These are phyloP conservation scores for Xylaria venustula DNA, from an alignment of 495 filamentous ascomycete species.

Conservation along the genomic window DNA sequence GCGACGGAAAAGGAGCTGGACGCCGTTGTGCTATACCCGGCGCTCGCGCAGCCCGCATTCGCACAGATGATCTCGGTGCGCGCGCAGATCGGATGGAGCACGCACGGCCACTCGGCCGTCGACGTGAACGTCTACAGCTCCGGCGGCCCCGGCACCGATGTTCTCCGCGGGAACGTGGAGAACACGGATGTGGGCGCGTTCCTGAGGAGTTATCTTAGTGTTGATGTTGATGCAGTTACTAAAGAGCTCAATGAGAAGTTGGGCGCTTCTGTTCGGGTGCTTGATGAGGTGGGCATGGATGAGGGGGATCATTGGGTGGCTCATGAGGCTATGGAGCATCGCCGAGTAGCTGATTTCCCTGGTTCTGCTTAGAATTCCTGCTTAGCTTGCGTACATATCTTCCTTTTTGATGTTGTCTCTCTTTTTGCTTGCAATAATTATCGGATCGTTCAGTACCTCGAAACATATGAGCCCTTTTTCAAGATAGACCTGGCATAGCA, in stretches of 20 bases:
- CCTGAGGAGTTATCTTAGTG: conserved; percentile 71
- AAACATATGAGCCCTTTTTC: too few relatives aligned
- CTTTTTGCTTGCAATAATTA: too few relatives aligned
- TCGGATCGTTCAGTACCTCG: too few relatives aligned
- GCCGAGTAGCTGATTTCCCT: not conserved
- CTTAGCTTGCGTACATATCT: not conserved
- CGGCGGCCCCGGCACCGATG: conserved; percentile 43
- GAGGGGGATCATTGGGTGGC: conserved; percentile 24
- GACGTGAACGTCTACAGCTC: conserved; percentile 92
- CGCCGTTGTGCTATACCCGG: conserved; percentile 56
- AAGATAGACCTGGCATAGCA: too few relatives aligned
- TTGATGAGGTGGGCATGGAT: not conserved
- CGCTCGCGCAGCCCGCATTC: conserved; percentile 58
- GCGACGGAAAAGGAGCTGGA: conserved; percentile 68
- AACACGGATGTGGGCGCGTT: conserved; percentile 91
- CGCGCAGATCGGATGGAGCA: conserved; percentile 89
- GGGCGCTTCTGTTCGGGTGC: conserved; percentile 14
- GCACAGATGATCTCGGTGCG: conserved; percentile 81
- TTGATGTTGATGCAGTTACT: conserved; percentile 76
- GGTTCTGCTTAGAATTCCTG: not conserved
- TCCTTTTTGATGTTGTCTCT: not conserved
- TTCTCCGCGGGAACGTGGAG: conserved; percentile 80
- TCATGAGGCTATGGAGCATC: conserved; percentile 21
- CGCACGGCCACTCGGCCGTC: conserved; percentile 83
- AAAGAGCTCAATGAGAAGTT: conserved; percentile 66